These are phyloP conservation scores for Arthrobotrys pseudoclavata DNA, from an alignment of 2,329 filamentous ascomycete genomes.

Conservation along the genomic window DNA sequence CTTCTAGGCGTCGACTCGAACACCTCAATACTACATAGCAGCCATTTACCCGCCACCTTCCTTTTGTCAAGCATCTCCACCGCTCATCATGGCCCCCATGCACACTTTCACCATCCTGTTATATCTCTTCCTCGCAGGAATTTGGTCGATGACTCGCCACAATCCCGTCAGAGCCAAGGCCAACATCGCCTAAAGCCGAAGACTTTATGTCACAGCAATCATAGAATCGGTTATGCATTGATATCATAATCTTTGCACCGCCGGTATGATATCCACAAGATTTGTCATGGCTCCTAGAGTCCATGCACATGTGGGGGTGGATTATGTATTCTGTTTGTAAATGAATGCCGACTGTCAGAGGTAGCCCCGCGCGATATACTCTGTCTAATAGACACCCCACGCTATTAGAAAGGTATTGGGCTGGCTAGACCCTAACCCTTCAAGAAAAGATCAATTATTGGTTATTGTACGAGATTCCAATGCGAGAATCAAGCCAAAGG, in stretches of 20 bases:
- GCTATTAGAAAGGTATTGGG: background rate
- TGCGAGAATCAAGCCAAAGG: background rate
- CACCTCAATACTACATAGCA: background rate
- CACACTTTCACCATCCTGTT: conserved; percentile 18
- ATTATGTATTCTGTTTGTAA: background rate
- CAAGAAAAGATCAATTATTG: background rate
- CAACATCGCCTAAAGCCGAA: conserved; percentile 1
- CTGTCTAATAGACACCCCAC: background rate
- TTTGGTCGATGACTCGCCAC: conserved; percentile 12
- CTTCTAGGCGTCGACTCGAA: background rate
- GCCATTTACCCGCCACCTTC: background rate
- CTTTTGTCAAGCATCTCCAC: background rate
- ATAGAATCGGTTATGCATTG: background rate
- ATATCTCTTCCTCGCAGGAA: conserved; percentile 25
- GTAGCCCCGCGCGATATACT: background rate
- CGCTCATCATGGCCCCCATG: conserved; percentile 7
- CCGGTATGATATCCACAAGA: too few relatives aligned
- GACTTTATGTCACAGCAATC: background rate
- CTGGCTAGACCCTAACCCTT: background rate
- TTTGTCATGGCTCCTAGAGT: background rate
- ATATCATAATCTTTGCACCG: background rate
- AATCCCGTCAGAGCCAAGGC: background rate
- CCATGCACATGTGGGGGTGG: background rate
- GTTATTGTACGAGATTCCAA: background rate
- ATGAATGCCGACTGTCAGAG: background rate